Evolutionary conservation across 345 rosid species (phyloP).

Genomic region (Populus alba): DNA sequence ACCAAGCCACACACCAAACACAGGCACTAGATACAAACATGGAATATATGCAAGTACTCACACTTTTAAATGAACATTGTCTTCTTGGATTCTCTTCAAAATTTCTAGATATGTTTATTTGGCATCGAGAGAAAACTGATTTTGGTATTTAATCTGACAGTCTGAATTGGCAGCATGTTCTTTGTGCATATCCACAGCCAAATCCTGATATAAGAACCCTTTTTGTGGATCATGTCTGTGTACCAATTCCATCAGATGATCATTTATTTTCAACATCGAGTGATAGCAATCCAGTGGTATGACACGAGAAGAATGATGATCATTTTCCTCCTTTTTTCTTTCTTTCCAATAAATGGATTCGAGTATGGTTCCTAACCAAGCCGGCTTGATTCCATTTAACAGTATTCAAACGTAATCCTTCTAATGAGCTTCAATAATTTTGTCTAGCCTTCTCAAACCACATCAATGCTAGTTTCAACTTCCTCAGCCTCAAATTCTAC

Average conservation of each 20-base stretch:
- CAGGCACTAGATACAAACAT: background rate
- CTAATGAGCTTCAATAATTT: constrained; percentile 8
- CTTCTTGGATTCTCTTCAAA: background rate
- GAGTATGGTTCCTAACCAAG: background rate
- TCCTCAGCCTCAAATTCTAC: constrained; percentile 17
- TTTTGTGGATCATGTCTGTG: constrained; percentile 47
- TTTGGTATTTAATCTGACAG: constrained; percentile 31
- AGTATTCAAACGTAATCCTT: background rate
- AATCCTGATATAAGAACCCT: constrained; percentile 44
- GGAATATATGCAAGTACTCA: background rate
- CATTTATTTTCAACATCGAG: constrained; percentile 10
- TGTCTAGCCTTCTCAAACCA: constrained; percentile 31
- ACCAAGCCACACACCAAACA: background rate
- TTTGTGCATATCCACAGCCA: constrained; percentile 36
- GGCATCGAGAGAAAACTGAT: constrained; percentile 14
- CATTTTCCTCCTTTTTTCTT: background rate
- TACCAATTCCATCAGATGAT: constrained; percentile 8
- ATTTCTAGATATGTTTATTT: background rate
- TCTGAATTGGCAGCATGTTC: constrained; percentile 54
- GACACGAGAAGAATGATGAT: background rate
- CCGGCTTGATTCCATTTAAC: background rate
- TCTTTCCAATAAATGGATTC: background rate
- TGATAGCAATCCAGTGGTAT: constrained; percentile 27
- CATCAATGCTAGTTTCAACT: constrained; percentile 17
- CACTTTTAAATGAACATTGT: background rate